Evolutionary conservation across 164 flowering plant genomes (phyloP), one percentile per base, ranked within the genome.

Genomic region (Litsea cubeba): DNA sequence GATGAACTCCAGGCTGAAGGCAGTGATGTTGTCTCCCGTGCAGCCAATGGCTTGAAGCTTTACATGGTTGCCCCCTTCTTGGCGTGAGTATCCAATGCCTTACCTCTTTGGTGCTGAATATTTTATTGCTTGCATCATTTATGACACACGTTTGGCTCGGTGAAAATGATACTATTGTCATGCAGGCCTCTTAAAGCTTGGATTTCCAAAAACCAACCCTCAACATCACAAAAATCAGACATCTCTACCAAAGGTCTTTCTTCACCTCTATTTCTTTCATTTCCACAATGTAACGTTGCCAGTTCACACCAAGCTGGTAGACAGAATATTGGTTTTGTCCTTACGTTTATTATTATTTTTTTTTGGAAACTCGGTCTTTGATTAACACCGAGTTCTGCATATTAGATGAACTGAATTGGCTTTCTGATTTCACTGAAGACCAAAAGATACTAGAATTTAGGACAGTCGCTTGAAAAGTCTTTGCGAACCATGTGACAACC

Each of bases 1-100:
- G 98, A 92, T 79, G 97, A 95, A 28, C 93, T 93, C 77, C 90
- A 82, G 32, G 85, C 97, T 62, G 90, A 88, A 57, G 85, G 84
- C 77, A 81, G 78, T 77, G 94, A 90, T 74, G 88, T 86, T 58
- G 85, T 87, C 79, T 88, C 96, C 75, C 98, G 93, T 70, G 88
- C 90, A 62, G 51, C 82, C 57, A 84, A 83, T 75, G 98, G 98
- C 50, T 86, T 90, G 71, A 95, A 91, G 86, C 92, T 95, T 70
- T 95, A 92, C 79, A 95, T 95, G 98, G 96, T 95, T 80, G 86
- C 95, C 65, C 98, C 98, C 17, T 91, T 95, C 81, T 74, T 95
- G 65, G 74, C 68, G 97, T 93, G 79, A 85, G 97, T 85, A 64
- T 30, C 26, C 35, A 14, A 30, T 66, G 69, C 60, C 60, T 17